phyloP scores from a whole-genome alignment of 257 asterid genomes.

The Fraxinus pennsylvanica region DNA sequence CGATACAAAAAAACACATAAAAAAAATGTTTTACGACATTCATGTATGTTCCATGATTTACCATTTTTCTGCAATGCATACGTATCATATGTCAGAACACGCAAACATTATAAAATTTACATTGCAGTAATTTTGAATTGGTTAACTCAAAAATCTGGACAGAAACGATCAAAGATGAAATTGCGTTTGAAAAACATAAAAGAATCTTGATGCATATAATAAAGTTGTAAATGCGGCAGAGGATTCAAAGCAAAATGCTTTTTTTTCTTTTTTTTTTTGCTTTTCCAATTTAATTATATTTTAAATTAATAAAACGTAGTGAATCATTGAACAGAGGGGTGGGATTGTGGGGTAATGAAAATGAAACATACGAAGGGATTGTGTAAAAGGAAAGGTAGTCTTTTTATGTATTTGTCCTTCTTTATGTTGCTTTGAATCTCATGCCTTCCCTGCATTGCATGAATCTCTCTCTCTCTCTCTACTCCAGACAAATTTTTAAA shows the following conservation, averaged over 20 bases:
- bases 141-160: background rate
- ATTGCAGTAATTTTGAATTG: too few species aligned
- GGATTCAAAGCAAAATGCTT: conserved; percentile 30
- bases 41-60: too few species aligned
- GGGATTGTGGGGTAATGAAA: conserved; percentile 24
- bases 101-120: too few species aligned
- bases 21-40: too few species aligned
- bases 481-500: conserved; percentile 33
- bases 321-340: conserved; percentile 22
- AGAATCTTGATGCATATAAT: conserved; percentile 13
- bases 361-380: conserved; percentile 27
- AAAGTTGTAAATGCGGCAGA: conserved; percentile 5
- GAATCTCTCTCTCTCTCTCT: background rate
- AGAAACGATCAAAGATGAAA: background rate
- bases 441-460: conserved; percentile 33
- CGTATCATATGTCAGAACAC: too few species aligned
- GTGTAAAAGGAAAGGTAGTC: conserved; percentile 51
- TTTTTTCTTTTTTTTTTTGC: background rate
- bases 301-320: background rate
- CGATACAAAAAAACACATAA: too few species aligned
- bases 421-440: conserved; percentile 49
- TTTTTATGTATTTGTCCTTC: conserved; percentile 28
- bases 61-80: too few species aligned
- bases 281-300: background rate
- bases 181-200: background rate